Evolutionary conservation across 352 stramenopile species (phyloP), one percentile per base, ranked within the genome.

Genomic region (Aphanomyces stellatus): DNA sequence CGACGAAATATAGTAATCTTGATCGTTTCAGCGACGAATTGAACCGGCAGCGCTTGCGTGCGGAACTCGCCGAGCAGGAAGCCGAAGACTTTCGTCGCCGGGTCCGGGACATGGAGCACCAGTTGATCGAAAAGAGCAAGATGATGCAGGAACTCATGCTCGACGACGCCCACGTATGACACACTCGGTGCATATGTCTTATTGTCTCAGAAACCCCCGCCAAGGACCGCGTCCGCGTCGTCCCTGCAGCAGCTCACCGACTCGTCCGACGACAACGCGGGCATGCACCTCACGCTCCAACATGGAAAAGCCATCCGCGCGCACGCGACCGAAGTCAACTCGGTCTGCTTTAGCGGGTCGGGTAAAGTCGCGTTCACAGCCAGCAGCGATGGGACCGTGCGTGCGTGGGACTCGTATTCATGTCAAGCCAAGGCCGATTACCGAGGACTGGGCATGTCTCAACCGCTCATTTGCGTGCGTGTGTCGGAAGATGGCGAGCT

Each of bases 301-400:
- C 71, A 83, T 37, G 74, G 71, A 25, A 78, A 91, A 53, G 76
- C 74, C 4, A 83, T 93, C 37, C 82, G 85, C 19, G 85, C 85
- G 4, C 85, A 93, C 60, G 85, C 85, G 13, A 93, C 82, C 1
- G 85, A 93, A 63, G 85, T 90, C 22, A 93, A 93, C 65, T 90
- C 81, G 34, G 80, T 93, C 11, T 89, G 82, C 55, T 93, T 91
- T 51, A 93, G 90, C 63, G 85, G 80, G 4, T 90, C 81, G 19
- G 85, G 81, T 17, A 90, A 91, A 73, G 81, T 91, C 31, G 68
- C 90, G 11, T 93, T 93, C 66, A 90, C 78, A 62, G 85, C 80
- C 33, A 91, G 82, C 42, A 93, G 85, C 60, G 85, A 93, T 51
- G 85, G 85, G 49, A 93, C 85, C 0, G 83, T 93, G 59, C 74